These are phyloP conservation scores for Lentinula lateritia DNA, from an alignment of 768 basidiomycete species.

Conservation along the genomic window DNA sequence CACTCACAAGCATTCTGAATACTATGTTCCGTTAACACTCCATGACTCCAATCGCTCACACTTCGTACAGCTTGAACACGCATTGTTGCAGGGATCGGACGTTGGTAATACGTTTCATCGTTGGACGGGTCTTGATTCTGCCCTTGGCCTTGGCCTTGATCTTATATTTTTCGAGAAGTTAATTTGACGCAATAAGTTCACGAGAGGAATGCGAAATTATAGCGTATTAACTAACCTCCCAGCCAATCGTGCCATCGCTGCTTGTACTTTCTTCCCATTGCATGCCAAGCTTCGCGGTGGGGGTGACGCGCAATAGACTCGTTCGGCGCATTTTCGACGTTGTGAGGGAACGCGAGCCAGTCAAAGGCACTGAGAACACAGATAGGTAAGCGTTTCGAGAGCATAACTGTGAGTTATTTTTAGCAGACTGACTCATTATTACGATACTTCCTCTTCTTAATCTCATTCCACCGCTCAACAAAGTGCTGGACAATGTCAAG, in stretches of 20 bases:
- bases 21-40: constrained; percentile 82
- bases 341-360: constrained; percentile 80
- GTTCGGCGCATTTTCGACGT: constrained; percentile 51
- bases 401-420: neutral
- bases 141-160: too few relatives aligned
- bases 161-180: too few relatives aligned
- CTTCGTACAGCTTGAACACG: constrained; percentile 80
- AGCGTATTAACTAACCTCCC: constrained; percentile 5
- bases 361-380: constrained; percentile 4
- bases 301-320: constrained; percentile 74
- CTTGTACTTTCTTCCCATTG: constrained; percentile 52
- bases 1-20: constrained; percentile 90
- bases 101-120: constrained; percentile 35
- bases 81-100: constrained; percentile 44
- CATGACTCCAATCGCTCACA: constrained; percentile 92
- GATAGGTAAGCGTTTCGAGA: constrained; percentile 2
- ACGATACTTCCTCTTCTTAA: constrained; percentile 71
- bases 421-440: constrained; percentile 38
- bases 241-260: constrained; percentile 54
- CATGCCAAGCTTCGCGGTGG: constrained; percentile 55
- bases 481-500: constrained; percentile 94
- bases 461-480: constrained; percentile 85
- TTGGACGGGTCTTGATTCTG: constrained; percentile 24
- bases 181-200: too few relatives aligned
- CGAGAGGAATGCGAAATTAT: neutral